A percentile compares a stretch with the other conserved stretches of the same genome.
phyloP scores from a whole-genome alignment of 2,329 filamentous ascomycete species.

The Colletotrichum gloeosporioides region DNA sequence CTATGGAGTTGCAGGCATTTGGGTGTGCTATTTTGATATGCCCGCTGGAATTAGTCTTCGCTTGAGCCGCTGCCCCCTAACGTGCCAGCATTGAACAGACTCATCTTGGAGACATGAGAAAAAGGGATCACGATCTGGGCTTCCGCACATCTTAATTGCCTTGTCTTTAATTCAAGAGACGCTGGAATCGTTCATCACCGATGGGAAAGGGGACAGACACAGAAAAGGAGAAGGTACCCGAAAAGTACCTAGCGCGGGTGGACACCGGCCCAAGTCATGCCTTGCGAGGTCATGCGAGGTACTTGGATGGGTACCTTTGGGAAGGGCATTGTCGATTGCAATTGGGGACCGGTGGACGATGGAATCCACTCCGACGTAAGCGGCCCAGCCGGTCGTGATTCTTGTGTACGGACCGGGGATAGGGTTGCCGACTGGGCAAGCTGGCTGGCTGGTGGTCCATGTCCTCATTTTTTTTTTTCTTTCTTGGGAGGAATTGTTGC shows the following conservation, averaged over 20 bases:
- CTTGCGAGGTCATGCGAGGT: not conserved
- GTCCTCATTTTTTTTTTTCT: not conserved
- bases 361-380: not conserved
- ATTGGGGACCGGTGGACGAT: not conserved
- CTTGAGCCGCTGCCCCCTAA: not conserved
- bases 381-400: not conserved
- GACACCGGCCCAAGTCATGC: not conserved
- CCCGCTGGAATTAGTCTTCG: not conserved
- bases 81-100: not conserved
- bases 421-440: not conserved
- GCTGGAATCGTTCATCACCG: not conserved
- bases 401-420: not conserved
- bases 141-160: not conserved
- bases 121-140: not conserved
- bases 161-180: not conserved
- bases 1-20: not conserved
- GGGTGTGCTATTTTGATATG: not conserved
- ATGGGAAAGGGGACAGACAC: not conserved
- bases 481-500: not conserved
- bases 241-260: not conserved
- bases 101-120: not conserved
- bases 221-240: not conserved
- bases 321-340: not conserved
- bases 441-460: not conserved
- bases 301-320: not conserved